These are phyloP conservation scores for Dissophora globulifera DNA, from an alignment of 192 early-diverging fungal genomes.

Conservation along the genomic window DNA sequence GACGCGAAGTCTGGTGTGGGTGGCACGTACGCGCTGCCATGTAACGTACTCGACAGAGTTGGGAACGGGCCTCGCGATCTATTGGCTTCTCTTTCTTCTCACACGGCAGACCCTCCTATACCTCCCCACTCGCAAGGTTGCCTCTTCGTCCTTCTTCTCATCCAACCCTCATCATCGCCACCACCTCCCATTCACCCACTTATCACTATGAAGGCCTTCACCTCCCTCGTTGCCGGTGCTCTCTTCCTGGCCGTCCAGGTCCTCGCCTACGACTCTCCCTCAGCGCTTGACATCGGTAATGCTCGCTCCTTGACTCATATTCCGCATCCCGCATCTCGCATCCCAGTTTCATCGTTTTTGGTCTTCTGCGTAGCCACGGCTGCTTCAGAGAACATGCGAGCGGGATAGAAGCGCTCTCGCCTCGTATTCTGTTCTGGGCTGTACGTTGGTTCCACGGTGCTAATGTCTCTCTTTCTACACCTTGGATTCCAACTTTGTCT, in stretches of 20 bases:
- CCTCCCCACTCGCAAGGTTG: neutral
- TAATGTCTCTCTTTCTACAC: neutral
- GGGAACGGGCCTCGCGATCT: no score
- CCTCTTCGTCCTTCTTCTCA: conserved; percentile 18
- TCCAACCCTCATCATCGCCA: neutral
- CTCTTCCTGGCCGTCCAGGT: conserved; percentile 39
- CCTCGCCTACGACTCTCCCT: conserved; percentile 43
- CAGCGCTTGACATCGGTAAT: conserved; percentile 34
- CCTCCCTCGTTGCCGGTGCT: conserved; percentile 37
- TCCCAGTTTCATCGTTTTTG: no score
- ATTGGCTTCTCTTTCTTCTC: neutral
- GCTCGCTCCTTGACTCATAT: no score
- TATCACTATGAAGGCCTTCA: conserved; percentile 40
- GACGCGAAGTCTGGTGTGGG: neutral
- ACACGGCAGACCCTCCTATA: neutral
- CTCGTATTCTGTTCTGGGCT: neutral
- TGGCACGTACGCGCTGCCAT: no score
- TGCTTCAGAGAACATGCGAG: no score
- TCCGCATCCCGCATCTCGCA: no score
- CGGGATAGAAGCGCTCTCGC: no score
- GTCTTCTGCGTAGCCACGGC: no score
- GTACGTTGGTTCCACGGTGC: neutral
- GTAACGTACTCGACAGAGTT: no score
- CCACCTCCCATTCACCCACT: no score
- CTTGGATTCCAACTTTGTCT: neutral